phyloP scores from a whole-genome alignment of 805 yeast genomes.

The Candida odintsovae region DNA sequence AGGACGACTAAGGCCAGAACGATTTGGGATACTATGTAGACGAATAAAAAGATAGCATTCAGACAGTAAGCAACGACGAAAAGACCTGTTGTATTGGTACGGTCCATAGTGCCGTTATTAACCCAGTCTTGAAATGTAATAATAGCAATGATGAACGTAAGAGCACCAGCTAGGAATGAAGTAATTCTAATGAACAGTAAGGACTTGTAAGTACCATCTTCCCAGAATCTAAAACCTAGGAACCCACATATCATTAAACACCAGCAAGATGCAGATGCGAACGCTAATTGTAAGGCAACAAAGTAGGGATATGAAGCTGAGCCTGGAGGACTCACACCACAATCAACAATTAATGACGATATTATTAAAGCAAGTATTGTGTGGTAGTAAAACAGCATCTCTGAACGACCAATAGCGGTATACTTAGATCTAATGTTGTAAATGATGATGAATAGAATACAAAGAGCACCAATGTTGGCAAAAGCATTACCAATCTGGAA shows the following conservation, averaged over 20 bases:
- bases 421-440: constrained; percentile 78
- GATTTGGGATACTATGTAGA: constrained; percentile 64
- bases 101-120: constrained; percentile 35
- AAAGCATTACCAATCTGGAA: constrained; percentile 87
- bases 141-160: constrained; percentile 62
- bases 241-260: constrained; percentile 68
- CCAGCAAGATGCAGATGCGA: constrained; percentile 67
- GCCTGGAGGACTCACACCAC: constrained; percentile 90
- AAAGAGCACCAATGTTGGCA: constrained; percentile 70
- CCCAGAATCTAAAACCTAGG: constrained; percentile 87
- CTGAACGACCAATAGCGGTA: constrained; percentile 91
- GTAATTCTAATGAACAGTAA: constrained; percentile 49
- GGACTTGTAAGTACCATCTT: constrained; percentile 76
- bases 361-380: constrained; percentile 51
- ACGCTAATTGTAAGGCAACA: constrained; percentile 75
- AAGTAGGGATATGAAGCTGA: constrained; percentile 71
- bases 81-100: constrained; percentile 55
- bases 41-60: constrained; percentile 59
- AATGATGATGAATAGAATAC: constrained; percentile 60
- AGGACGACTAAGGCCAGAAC: constrained; percentile 62
- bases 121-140: constrained; percentile 71
- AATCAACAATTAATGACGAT: constrained; percentile 72
- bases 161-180: constrained; percentile 51
- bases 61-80: constrained; percentile 66
- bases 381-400: constrained; percentile 72